phyloP scores from a whole-genome alignment of 208 protist species.

The Wallacemonas sp. region DNA sequence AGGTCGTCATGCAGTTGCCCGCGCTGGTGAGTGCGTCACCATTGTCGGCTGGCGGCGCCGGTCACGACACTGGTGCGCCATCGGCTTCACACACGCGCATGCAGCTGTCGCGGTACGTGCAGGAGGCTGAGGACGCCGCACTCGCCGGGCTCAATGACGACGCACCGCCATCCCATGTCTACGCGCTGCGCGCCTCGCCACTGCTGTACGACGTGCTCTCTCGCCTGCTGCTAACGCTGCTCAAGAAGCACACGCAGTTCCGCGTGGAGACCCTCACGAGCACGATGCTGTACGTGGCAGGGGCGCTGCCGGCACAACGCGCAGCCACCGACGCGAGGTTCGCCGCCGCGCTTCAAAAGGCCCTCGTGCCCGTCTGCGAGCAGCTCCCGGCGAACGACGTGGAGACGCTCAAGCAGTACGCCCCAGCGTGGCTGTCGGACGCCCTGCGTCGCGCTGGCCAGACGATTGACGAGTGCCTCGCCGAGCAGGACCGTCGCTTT shows the following conservation, averaged over 20 bases:
- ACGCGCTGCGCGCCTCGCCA: not conserved
- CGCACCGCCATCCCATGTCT: not conserved
- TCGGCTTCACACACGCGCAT: not conserved
- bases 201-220: slow-evolving; percentile 26
- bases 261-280: slow-evolving; percentile 20
- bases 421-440: slow-evolving; percentile 48
- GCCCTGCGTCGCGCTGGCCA: slow-evolving; percentile 26
- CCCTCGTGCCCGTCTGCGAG: slow-evolving; percentile 38
- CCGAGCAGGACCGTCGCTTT: slow-evolving; percentile 53
- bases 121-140: not conserved
- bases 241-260: slow-evolving; percentile 48
- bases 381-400: slow-evolving; percentile 24
- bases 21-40: not conserved
- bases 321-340: slow-evolving; percentile 33
- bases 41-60: no score
- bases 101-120: slow-evolving; percentile 4
- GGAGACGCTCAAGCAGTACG: slow-evolving; percentile 31
- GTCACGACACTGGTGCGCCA: no score
- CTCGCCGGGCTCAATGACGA: slow-evolving; percentile 5
- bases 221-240: slow-evolving; percentile 45
- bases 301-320: slow-evolving; percentile 28
- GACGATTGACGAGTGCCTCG: slow-evolving; percentile 42
- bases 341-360: slow-evolving; percentile 19
- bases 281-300: slow-evolving; percentile 55
- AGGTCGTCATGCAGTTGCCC: slow-evolving; percentile 53